Percentiles rank a stretch among this genome's conserved stretches.
These are phyloP conservation scores for Diaporthe sp. DNA, from an alignment of 2,329 filamentous ascomycete genomes.

Conservation along the genomic window DNA sequence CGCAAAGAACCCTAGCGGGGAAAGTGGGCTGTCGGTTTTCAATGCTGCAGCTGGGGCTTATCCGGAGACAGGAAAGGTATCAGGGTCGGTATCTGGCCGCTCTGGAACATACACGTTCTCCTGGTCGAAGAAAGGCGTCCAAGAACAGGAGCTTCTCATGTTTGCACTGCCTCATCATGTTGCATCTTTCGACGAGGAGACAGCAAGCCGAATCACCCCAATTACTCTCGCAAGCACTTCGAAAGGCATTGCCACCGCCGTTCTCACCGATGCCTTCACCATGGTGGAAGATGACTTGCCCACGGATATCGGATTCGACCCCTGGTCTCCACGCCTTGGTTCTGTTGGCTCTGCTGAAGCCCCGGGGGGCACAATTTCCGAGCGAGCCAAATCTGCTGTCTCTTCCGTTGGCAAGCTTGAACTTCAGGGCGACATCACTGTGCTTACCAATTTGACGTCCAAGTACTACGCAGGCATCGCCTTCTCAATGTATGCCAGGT, in stretches of 20 bases:
- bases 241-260: constrained; percentile 83
- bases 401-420: neutral
- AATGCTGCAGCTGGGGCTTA: constrained; percentile 16
- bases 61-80: neutral
- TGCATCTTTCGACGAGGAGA: constrained; percentile 76
- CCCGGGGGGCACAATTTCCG: neutral
- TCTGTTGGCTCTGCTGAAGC: neutral
- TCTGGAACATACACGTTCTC: neutral
- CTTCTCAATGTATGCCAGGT: neutral
- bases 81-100: constrained; percentile 4
- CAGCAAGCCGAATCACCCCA: constrained; percentile 64
- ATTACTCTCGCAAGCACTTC: constrained; percentile 83
- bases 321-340: constrained; percentile 72
- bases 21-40: neutral
- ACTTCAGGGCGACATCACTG: neutral
- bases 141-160: constrained; percentile 72
- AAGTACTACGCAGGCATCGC: neutral
- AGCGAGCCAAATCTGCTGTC: neutral
- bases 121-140: neutral
- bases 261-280: constrained; percentile 81
- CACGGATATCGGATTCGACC: constrained; percentile 80
- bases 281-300: constrained; percentile 82
- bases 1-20: neutral
- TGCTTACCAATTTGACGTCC: neutral
- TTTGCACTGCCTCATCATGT: constrained; percentile 92